These are phyloP conservation scores for Lachancea quebecensis DNA, from an alignment of 805 yeast species.

Conservation along the genomic window DNA sequence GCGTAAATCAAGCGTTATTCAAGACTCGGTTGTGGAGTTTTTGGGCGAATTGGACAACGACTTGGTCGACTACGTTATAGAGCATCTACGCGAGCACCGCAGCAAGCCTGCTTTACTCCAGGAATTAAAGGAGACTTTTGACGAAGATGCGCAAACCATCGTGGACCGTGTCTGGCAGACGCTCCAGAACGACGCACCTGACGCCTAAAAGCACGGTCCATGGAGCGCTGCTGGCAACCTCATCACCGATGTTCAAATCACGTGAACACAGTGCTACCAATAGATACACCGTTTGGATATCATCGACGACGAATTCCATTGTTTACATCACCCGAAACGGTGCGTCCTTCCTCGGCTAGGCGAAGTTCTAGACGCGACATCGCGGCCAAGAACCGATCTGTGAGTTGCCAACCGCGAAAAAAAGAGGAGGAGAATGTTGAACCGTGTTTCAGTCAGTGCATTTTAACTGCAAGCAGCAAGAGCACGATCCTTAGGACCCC, in stretches of 20 bases:
- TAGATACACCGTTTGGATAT: no score
- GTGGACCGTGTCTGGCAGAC: constrained; percentile 26
- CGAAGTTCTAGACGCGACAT: no score
- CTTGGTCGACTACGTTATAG: constrained; percentile 27
- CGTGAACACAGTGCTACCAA: no score
- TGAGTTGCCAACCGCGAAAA: constrained; percentile 8
- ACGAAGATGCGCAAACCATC: constrained; percentile 26
- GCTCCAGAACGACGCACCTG: not conserved
- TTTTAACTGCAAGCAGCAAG: not conserved
- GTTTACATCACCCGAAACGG: no score
- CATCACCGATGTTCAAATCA: no score
- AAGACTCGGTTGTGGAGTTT: constrained; percentile 28
- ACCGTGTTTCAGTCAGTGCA: constrained; percentile 1
- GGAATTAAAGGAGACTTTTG: constrained; percentile 30
- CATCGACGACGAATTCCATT: no score
- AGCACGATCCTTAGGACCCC: not conserved
- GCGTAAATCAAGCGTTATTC: constrained; percentile 18
- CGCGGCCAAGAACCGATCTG: not conserved
- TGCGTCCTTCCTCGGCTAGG: no score
- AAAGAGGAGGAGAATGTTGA: not conserved
- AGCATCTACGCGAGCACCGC: constrained; percentile 22
- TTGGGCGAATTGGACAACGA: constrained; percentile 31
- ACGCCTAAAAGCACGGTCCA: not conserved
- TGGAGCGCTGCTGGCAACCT: no score
- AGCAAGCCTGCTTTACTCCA: constrained; percentile 17